Percentiles rank a stretch among this genome's conserved stretches.
Evolutionary conservation across 805 yeast genomes (phyloP).

Genomic region (Cyberlindnera maclurae): DNA sequence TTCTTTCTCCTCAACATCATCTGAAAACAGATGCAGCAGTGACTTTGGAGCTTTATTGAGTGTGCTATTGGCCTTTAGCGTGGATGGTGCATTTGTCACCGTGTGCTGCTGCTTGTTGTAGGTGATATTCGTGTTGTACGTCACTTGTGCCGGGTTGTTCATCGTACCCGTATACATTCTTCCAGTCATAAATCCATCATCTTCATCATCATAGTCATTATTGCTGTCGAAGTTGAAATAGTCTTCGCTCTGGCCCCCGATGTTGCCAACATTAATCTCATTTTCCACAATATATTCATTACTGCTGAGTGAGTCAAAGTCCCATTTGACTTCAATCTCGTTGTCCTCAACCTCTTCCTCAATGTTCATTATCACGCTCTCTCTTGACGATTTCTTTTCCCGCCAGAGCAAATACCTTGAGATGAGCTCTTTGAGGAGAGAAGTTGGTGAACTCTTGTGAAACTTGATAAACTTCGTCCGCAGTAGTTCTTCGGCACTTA

Average conservation of each 20-base stretch:
- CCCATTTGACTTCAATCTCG: constrained; percentile 65
- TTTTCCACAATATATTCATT: constrained; percentile 69
- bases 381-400: constrained; percentile 52
- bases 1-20: constrained; percentile 28
- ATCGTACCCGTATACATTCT: constrained; percentile 10
- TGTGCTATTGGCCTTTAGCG: constrained; percentile 21
- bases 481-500: constrained; percentile 75
- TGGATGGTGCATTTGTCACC: constrained; percentile 18
- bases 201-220: constrained; percentile 21
- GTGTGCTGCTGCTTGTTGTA: constrained; percentile 5
- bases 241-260: constrained; percentile 15
- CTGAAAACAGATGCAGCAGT: constrained; percentile 62
- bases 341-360: constrained; percentile 36
- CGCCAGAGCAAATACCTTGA: constrained; percentile 70
- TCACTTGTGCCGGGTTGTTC: constrained; percentile 25
- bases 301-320: constrained; percentile 75
- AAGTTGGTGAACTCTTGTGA: constrained; percentile 54
- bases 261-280: constrained; percentile 43
- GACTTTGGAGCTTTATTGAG: constrained; percentile 60
- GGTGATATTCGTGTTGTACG: constrained; percentile 19
- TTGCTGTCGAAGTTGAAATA: constrained; percentile 19
- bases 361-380: constrained; percentile 35
- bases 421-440: constrained; percentile 64
- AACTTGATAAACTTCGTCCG: constrained; percentile 66
- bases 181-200: constrained; percentile 23